Conservation (phyloP, 2,329 filamentous ascomycete genomes). For the Triangularia setosa region DNA sequence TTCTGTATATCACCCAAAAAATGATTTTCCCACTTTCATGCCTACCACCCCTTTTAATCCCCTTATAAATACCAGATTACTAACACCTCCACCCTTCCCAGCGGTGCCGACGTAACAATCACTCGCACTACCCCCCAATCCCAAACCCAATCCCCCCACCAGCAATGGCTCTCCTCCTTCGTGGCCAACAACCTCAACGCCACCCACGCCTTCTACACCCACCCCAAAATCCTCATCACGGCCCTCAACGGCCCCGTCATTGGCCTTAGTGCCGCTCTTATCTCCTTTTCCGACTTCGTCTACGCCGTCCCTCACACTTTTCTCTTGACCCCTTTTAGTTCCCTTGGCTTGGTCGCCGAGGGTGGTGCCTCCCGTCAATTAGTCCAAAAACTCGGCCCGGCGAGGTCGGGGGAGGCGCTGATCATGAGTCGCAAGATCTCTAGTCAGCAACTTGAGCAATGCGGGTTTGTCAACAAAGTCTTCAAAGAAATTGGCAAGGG, state of each 20-base stretch:
- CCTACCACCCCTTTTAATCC: not conserved
- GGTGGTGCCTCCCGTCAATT: constrained; percentile 77
- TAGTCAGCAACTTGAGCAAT: constrained; percentile 66
- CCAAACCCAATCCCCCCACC: constrained; percentile 29
- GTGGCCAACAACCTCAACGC: constrained; percentile 84
- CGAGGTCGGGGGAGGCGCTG: constrained; percentile 85
- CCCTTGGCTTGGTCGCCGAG: constrained; percentile 84
- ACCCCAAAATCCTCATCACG: constrained; percentile 88
- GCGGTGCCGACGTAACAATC: constrained; percentile 71
- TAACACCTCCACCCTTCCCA: not conserved
- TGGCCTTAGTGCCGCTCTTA: constrained; percentile 79
- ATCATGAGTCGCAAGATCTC: constrained; percentile 81
- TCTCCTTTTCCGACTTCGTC: constrained; percentile 85
- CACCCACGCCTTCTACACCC: constrained; percentile 84
- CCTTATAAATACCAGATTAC: not conserved
- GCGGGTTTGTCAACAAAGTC: constrained; percentile 83
- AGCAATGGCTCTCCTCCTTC: constrained; percentile 65
- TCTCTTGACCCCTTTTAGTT: constrained; percentile 86
- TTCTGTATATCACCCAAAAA: no score
- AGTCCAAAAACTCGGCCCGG: constrained; percentile 72
- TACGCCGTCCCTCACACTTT: constrained; percentile 80
- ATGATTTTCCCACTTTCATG: no score
- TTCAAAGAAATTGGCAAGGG: constrained; percentile 56
- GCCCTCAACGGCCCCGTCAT: constrained; percentile 90
- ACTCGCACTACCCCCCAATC: constrained; percentile 32